Conservation (phyloP, 1,284 basidiomycete genomes). For the Austropuccinia psidii region DNA sequence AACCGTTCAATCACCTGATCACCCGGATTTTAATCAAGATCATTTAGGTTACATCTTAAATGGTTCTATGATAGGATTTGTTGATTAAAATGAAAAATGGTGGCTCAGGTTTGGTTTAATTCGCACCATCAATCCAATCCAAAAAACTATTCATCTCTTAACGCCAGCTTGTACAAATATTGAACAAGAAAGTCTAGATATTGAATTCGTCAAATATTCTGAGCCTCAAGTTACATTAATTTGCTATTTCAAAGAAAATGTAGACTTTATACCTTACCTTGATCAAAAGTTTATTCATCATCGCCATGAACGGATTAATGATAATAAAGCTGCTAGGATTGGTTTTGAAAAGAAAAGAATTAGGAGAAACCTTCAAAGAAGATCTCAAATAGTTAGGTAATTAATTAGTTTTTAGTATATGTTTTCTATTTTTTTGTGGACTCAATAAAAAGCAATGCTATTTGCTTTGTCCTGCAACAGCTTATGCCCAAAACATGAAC, state of each 20-base stretch:
- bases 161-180: background rate
- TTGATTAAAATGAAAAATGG: background rate
- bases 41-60: conserved; percentile 14
- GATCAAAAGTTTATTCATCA: too few relatives aligned
- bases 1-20: background rate
- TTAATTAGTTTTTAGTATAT: background rate
- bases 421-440: too few relatives aligned
- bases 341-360: conserved; percentile 3
- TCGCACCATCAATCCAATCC: background rate
- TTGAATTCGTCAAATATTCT: conserved; percentile 11
- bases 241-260: too few relatives aligned
- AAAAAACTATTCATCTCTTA: background rate
- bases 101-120: conserved; percentile 19
- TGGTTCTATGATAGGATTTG: background rate
- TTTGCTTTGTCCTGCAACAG: too few relatives aligned
- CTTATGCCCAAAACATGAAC: too few relatives aligned
- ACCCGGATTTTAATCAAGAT: conserved; percentile 11
- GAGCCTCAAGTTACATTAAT: conserved; percentile 2
- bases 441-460: too few relatives aligned
- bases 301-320: background rate
- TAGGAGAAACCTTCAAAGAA: conserved; percentile 20
- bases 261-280: background rate
- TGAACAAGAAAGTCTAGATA: background rate
- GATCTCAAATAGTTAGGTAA: conserved; percentile 16
- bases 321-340: background rate